Base-by-base conservation (phyloP, 2,329 filamentous ascomycete genomes). In the Elsinoe necatrix region DNA sequence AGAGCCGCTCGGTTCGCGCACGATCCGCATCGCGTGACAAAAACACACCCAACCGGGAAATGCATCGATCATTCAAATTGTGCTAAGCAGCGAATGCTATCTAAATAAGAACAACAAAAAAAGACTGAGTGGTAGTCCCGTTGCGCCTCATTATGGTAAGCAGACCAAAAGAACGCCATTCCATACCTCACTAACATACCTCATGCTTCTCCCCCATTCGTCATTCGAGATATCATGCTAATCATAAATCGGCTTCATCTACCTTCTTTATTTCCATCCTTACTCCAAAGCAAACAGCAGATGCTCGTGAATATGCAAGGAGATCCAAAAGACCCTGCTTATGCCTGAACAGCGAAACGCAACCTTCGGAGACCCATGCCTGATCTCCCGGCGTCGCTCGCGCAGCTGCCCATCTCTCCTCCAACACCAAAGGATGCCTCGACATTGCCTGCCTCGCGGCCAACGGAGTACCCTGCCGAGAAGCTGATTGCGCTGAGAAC, bases 401-500 rank as follows among this genome's bases (percentile, higher is more conserved):
- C 68, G 58, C 67, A 70, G 20, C 62, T 63, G 1, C 62, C 55
- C 16, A 65, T 45, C 23, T 61, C 59, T 16, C 63, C 63, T 23
- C 64, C 63, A 4, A 42, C 62, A 12, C 37, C 57, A 25, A 63
- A 58, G 14, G 57, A 55, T 5, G 56, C 74, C 63, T 84, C 81
- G 2, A 77, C 69, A 54, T 75, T 72, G 1, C 80, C 80, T 3
- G 80, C 75, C 61, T 84, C 81, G 56, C 76, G 76, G 9, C 82
- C 82, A 12, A 83, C 73, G 12, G 79, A 77, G 63, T 84, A 85
- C 1, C 82, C 82, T 3, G 82, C 82, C 0, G 80, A 80, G 66
- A 85, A 85, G 62, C 80, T 82, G 60, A 85, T 77, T 1, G 82
- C 82, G 14, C 79, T 82, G 56, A 85, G 78, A 0, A 84, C 73